Percentiles rank a stretch among this genome's conserved stretches.
Conservation (phyloP, 2,329 filamentous ascomycete species). For the Leptographium procerum region DNA sequence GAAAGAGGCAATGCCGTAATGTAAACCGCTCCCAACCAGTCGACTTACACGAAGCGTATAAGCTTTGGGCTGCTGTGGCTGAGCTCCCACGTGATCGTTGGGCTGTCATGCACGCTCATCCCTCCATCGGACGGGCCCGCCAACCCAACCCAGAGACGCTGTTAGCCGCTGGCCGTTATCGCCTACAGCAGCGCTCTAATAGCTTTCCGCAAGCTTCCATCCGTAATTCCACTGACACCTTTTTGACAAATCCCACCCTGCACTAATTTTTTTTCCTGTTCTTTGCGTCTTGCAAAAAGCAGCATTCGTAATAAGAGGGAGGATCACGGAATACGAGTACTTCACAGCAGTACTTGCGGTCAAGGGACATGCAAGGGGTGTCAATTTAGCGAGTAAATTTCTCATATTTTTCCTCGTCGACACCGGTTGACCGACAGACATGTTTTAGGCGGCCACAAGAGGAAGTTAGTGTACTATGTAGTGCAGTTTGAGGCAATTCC, state of each 20-base stretch:
- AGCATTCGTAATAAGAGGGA: not conserved
- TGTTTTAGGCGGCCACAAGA: not conserved
- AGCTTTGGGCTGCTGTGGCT: not conserved
- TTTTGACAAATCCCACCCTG: not conserved
- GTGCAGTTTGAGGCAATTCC: not conserved
- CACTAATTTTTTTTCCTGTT: not conserved
- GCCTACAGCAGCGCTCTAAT: not conserved
- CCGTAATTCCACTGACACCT: not conserved
- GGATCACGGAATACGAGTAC: not conserved
- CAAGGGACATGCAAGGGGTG: not conserved
- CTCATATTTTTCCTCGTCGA: not conserved
- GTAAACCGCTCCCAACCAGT: not conserved
- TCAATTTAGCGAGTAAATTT: not conserved
- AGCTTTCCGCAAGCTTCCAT: not conserved
- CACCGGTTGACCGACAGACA: not conserved
- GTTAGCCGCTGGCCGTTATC: not conserved
- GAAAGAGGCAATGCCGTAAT: not conserved
- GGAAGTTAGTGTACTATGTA: not conserved
- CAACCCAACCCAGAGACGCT: not conserved
- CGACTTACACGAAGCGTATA: not conserved
- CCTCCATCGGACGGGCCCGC: not conserved
- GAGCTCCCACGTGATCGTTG: constrained; percentile 1
- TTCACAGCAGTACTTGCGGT: not conserved
- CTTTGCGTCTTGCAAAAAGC: no score
- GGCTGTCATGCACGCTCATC: not conserved